These are phyloP conservation scores for Monilinia laxa DNA, from an alignment of 2,329 filamentous ascomycete species.

Conservation along the genomic window DNA sequence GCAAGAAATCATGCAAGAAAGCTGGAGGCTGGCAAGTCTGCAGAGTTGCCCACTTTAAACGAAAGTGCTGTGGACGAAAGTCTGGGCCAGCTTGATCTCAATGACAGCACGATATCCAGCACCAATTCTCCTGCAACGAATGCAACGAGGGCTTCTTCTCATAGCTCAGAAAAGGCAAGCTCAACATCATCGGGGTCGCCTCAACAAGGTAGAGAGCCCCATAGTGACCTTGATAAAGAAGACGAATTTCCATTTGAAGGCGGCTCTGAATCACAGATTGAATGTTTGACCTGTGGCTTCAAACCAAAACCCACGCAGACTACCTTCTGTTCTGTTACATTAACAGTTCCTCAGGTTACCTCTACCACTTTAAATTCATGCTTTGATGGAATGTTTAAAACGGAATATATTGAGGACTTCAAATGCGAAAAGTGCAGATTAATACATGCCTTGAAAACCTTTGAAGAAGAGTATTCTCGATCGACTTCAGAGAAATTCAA, in stretches of 20 bases:
- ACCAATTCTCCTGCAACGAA: conserved; percentile 9
- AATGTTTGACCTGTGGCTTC: conserved; percentile 87
- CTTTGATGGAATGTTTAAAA: conserved; percentile 92
- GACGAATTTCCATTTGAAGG: conserved; percentile 91
- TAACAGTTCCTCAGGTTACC: conserved; percentile 82
- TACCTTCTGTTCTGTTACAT: conserved; percentile 85
- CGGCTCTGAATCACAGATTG: conserved; percentile 87
- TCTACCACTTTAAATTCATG: conserved; percentile 82
- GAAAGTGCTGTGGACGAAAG: conserved; percentile 21
- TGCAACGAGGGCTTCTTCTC: conserved; percentile 14
- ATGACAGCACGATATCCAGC: conserved; percentile 16
- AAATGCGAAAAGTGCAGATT: conserved; percentile 91
- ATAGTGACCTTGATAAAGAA: conserved; percentile 45
- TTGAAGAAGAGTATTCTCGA: conserved; percentile 57
- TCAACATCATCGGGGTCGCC: conserved; percentile 4
- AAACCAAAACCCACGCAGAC: conserved; percentile 81
- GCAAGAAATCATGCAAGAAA: conserved; percentile 61
- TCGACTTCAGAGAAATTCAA: conserved; percentile 54
- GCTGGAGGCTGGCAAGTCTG: conserved; percentile 20
- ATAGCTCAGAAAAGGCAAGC: conserved; percentile 18
- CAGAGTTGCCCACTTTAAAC: conserved; percentile 20
- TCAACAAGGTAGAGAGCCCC: conserved; percentile 10
- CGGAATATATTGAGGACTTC: conserved; percentile 95
- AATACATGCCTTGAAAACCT: conserved; percentile 69
- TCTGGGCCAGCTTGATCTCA: conserved; percentile 22